Base-by-base conservation (phyloP, 78 protist genomes). In the Isochrysis galbana region DNA sequence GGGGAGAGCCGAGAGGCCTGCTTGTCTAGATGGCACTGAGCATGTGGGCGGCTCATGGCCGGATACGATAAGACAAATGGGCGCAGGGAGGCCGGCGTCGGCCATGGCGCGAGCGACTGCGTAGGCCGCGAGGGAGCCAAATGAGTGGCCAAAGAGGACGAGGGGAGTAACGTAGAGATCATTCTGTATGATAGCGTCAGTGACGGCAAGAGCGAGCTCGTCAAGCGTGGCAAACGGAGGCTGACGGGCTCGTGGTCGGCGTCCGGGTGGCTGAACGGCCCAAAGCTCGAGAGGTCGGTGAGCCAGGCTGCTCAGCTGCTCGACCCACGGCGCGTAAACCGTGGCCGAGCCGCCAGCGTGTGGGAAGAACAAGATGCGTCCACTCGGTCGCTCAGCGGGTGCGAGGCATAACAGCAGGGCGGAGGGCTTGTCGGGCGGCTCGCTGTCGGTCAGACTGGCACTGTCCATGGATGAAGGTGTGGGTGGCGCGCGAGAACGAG, bases 111-210 rank as follows among this genome's bases (percentile, higher is more conserved):
- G 67, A 5, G 93, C 93, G 32, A 26, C 23, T 5, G 72, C 87
- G 11, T 4, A 23, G 29, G 90, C 93, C 5, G 44, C 72, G 38
- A 74, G 0, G 14, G 88, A 32, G 21, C 93, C 93, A 26, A 91
- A 41, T 22, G 89, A 74, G 54, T 91, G 93, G 36, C 88, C 93
- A 23, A 91, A 91, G 48, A 91, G 29, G 78, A 88, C 93, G 54
- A 67, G 72, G 39, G 92, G 92, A 2, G 72, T 32, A 32, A 3
- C 29, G 72, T 3, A 32, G 19, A 19, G 72, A 22, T 61, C 72
- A 14, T 26, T 22, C 26, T 7, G 72, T 32, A 14, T 32, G 36
- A 3, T 22, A 2, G 3, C 72, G 72, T 2, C 3, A 1, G 14
- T 22, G 32, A 3, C 72, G 36, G 19, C 32, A 22, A 26, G 32